phyloP scores from a whole-genome alignment of 2,329 filamentous ascomycete genomes.

The Nannizziopsis arthrosporioides region DNA sequence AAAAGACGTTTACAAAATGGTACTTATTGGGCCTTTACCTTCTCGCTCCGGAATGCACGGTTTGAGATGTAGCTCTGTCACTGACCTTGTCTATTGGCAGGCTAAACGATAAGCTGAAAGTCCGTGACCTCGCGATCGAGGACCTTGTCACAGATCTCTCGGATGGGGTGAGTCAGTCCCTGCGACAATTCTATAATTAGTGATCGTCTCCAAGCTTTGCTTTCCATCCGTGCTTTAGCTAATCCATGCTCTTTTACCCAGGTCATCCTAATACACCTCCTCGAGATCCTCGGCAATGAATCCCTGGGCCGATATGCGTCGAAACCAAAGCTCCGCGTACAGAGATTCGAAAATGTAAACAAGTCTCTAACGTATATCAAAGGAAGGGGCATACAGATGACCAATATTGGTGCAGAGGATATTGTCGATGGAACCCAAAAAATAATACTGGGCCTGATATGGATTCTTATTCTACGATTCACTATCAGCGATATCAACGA shows the following conservation, averaged over 20 bases:
- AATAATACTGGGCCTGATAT: conserved; percentile 93
- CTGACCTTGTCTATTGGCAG: conserved; percentile 34
- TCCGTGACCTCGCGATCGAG: conserved; percentile 64
- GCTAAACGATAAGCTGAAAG: conserved; percentile 90
- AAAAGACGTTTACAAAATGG: conserved; percentile 99
- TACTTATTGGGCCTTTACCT: conserved; percentile 22
- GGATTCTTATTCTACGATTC: conserved; percentile 94
- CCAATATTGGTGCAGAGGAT: conserved; percentile 96
- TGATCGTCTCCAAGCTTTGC: background rate
- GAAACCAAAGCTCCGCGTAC: conserved; percentile 88
- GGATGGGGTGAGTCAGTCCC: conserved; percentile 61
- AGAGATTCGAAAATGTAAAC: conserved; percentile 97
- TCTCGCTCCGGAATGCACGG: too few species aligned
- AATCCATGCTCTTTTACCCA: conserved; percentile 28
- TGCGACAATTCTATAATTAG: conserved; percentile 5
- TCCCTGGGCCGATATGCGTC: conserved; percentile 94
- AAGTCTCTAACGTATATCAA: conserved; percentile 89
- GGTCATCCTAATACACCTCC: conserved; percentile 90
- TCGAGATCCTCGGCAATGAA: conserved; percentile 90
- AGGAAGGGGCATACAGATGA: conserved; percentile 84
- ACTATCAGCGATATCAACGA: conserved; percentile 98
- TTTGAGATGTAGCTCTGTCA: background rate
- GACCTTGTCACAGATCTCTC: conserved; percentile 82
- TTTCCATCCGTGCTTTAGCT: background rate
- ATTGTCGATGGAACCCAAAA: conserved; percentile 96